These are phyloP conservation scores for Saksenaea vasiformis DNA, from an alignment of 371 early-diverging fungal genomes.

Conservation along the genomic window DNA sequence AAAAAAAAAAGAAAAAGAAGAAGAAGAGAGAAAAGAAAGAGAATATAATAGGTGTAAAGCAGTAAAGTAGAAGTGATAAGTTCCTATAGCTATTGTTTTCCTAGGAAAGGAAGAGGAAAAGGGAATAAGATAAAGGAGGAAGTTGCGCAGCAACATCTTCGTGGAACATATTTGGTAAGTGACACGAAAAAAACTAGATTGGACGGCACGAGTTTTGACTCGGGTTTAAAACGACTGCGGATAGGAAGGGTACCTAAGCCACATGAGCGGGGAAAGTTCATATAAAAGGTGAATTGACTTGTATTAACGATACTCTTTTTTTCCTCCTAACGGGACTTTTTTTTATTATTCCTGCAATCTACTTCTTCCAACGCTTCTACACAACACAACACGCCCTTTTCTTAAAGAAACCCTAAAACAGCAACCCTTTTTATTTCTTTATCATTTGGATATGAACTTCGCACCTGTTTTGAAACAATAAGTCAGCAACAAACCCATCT, in stretches of 20 bases:
- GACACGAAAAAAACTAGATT: not conserved
- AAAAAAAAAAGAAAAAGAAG: no score
- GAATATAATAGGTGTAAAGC: no score
- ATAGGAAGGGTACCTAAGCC: not conserved
- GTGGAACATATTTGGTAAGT: not conserved
- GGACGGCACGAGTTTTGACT: not conserved
- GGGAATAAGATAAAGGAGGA: not conserved
- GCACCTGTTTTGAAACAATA: not conserved
- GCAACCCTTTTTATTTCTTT: not conserved
- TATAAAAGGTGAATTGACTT: not conserved
- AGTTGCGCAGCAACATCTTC: not conserved
- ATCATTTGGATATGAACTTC: not conserved
- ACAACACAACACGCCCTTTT: no score
- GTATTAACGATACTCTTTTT: no score
- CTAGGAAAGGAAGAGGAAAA: not conserved
- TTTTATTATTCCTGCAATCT: not conserved
- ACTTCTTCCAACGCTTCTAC: not conserved
- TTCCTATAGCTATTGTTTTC: not conserved
- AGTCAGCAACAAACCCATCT: not conserved
- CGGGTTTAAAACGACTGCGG: not conserved
- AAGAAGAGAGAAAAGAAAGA: no score
- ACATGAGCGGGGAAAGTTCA: not conserved
- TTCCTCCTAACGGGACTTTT: not conserved
- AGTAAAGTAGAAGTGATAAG: not conserved
- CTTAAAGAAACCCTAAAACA: not conserved